These are phyloP conservation scores for Helotiales sp. DNA, from an alignment of 2,329 filamentous ascomycete genomes.

Conservation along the genomic window DNA sequence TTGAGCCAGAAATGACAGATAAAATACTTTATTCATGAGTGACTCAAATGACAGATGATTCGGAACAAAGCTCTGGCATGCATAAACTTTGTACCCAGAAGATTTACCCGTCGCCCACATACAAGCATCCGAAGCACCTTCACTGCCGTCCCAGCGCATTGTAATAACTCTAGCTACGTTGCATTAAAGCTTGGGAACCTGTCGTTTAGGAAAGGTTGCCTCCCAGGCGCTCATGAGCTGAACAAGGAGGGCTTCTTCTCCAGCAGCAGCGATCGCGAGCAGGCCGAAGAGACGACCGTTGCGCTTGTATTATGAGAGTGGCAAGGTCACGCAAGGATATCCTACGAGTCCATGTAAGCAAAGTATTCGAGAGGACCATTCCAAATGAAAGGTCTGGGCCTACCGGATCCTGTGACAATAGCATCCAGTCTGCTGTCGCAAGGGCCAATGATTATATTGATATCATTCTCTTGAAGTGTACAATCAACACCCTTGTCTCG, in stretches of 20 bases:
- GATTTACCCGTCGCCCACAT: no score
- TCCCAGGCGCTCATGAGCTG: constrained; percentile 8
- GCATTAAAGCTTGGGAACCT: no score
- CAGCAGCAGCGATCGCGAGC: not conserved
- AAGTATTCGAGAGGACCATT: not conserved
- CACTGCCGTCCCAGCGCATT: no score
- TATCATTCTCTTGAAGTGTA: not conserved
- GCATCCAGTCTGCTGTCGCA: not conserved
- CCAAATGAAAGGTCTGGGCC: not conserved
- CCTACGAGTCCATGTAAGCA: constrained; percentile 3
- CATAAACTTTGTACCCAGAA: no score
- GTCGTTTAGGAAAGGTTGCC: not conserved
- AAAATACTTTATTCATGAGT: no score
- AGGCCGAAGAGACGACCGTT: constrained; percentile 8
- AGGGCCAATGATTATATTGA: not conserved
- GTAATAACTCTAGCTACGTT: no score
- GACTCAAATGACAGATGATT: no score
- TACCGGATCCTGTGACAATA: not conserved
- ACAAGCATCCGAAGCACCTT: no score
- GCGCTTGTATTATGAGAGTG: constrained; percentile 2
- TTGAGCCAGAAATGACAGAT: no score
- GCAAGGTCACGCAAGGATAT: not conserved
- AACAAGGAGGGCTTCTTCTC: not conserved
- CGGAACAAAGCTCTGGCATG: no score
- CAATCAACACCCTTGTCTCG: not conserved